Conservation (phyloP, 441 rosid genomes). For the Capsella rubella region DNA sequence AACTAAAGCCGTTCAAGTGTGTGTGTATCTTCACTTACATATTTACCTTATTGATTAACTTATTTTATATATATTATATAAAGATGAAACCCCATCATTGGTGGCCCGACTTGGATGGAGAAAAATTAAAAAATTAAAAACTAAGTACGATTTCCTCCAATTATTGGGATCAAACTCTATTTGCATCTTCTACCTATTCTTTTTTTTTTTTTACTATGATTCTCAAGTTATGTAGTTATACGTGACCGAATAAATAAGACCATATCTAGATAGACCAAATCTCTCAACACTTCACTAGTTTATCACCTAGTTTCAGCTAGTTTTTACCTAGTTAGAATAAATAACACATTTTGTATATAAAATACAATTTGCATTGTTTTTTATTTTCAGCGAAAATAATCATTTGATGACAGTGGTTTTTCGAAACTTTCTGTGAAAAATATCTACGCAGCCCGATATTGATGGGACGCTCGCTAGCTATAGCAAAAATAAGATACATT, state of each 20-base stretch:
- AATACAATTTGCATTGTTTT: neutral
- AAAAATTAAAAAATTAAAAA: neutral
- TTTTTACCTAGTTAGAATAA: constrained; percentile 2
- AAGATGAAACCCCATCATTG: constrained; percentile 56
- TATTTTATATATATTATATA: constrained; percentile 22
- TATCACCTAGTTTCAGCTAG: neutral
- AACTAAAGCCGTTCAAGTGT: constrained; percentile 49
- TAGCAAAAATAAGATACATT: constrained; percentile 28
- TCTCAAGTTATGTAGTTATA: constrained; percentile 6
- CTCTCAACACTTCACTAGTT: neutral
- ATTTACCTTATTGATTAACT: constrained; percentile 27
- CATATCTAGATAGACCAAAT: constrained; percentile 13
- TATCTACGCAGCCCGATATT: constrained; percentile 17
- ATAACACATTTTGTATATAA: constrained; percentile 4
- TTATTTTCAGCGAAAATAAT: constrained; percentile 17
- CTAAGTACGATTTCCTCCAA: constrained; percentile 52
- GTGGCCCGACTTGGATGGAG: constrained; percentile 48
- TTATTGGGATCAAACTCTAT: constrained; percentile 60
- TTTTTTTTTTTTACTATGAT: neutral
- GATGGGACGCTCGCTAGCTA: constrained; percentile 29
- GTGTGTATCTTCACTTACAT: constrained; percentile 38
- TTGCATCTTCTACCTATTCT: constrained; percentile 24
- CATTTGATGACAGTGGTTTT: constrained; percentile 22
- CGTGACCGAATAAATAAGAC: constrained; percentile 12
- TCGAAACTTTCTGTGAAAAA: constrained; percentile 14